phyloP scores from a whole-genome alignment of 441 rosid genomes.

The Brassica balearica region DNA sequence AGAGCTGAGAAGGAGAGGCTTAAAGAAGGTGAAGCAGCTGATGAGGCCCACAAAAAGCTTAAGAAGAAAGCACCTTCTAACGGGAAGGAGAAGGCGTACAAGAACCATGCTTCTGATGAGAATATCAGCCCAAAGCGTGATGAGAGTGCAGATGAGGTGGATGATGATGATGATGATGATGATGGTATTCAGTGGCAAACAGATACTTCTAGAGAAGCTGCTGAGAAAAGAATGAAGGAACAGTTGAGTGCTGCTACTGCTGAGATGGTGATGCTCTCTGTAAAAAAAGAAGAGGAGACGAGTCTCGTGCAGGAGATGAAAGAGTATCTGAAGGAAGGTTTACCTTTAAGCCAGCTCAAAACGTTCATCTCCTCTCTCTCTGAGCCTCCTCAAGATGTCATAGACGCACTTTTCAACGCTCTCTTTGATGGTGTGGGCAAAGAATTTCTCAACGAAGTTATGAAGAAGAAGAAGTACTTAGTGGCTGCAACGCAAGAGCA shows the following conservation, averaged over 20 bases:
- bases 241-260: no score
- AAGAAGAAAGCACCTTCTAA: not conserved
- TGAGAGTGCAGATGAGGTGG: not conserved
- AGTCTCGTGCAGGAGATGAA: constrained; percentile 55
- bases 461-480: constrained; percentile 71
- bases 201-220: no score
- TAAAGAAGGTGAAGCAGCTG: no score
- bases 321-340: constrained; percentile 53
- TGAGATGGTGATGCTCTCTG: no score
- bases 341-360: constrained; percentile 55
- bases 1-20: not conserved
- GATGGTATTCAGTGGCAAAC: no score
- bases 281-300: no score
- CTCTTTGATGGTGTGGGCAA: constrained; percentile 66
- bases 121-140: not conserved
- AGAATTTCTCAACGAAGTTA: constrained; percentile 64
- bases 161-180: no score
- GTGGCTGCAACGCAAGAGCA: constrained; percentile 56
- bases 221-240: no score
- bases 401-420: constrained; percentile 41
- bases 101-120: not conserved
- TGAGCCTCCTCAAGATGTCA: constrained; percentile 44
- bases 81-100: not conserved
- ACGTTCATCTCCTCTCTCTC: constrained; percentile 54
- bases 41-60: no score